Percentiles rank a stretch among this genome's conserved stretches.
These are phyloP conservation scores for Sungouiozyma ichnusensis DNA, from an alignment of 805 yeast species.

Conservation along the genomic window DNA sequence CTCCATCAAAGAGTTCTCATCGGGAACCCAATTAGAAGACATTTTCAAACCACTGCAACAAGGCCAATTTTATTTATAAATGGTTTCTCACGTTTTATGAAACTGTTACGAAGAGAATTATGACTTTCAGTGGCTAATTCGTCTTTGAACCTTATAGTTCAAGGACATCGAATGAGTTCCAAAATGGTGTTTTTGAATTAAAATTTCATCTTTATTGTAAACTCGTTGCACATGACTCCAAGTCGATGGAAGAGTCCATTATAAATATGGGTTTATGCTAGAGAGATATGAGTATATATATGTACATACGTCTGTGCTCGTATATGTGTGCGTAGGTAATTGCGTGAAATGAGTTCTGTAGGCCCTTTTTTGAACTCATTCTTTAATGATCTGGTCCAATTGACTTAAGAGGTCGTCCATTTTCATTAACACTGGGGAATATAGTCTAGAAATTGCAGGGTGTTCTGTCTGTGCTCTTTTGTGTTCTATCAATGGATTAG, in stretches of 20 bases:
- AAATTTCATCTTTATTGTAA: too few species aligned
- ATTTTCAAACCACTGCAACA: neutral
- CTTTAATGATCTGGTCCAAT: constrained; percentile 12
- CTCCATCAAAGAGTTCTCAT: constrained; percentile 49
- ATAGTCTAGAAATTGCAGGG: constrained; percentile 41
- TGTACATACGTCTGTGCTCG: neutral
- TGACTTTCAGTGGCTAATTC: too few species aligned
- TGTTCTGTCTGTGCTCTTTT: constrained; percentile 17
- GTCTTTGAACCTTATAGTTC: neutral
- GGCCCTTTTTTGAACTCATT: too few species aligned
- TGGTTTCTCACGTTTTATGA: too few species aligned
- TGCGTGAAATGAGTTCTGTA: too few species aligned
- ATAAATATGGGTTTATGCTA: neutral
- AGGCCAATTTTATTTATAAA: too few species aligned
- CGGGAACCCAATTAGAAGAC: constrained; percentile 49
- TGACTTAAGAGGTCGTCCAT: constrained; percentile 28
- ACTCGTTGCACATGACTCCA: too few species aligned
- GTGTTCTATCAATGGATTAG: neutral
- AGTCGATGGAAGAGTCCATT: neutral
- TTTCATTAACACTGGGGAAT: constrained; percentile 45
- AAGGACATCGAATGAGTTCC: neutral
- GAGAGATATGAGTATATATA: neutral
- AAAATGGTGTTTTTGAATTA: neutral
- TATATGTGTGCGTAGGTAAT: neutral
- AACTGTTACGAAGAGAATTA: too few species aligned